phyloP scores from a whole-genome alignment of 768 basidiomycete species.

The Clitopilus hobsonii region DNA sequence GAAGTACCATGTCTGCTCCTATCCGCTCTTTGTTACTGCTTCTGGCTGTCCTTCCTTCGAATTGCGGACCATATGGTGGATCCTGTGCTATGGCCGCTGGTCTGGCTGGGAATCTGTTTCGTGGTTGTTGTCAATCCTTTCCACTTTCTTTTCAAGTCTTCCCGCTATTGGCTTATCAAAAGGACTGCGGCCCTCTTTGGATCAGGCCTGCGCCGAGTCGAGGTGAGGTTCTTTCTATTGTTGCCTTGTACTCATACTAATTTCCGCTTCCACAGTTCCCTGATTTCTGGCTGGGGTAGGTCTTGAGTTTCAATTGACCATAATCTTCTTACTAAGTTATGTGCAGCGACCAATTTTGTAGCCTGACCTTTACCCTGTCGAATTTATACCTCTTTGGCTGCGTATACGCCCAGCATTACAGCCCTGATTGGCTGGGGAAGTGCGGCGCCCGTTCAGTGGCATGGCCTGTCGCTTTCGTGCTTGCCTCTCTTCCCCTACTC shows the following conservation, averaged over 20 bases:
- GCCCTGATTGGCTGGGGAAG: slow-evolving; percentile 37
- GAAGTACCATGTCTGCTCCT: slow-evolving; percentile 77
- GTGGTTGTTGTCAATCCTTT: slow-evolving; percentile 73
- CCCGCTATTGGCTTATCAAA: slow-evolving; percentile 80
- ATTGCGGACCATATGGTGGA: slow-evolving; percentile 49
- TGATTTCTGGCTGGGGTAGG: slow-evolving; percentile 88
- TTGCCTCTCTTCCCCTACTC: slow-evolving; percentile 64
- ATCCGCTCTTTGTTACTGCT: slow-evolving; percentile 67
- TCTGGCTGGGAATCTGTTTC: slow-evolving; percentile 69
- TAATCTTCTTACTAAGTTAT: not conserved
- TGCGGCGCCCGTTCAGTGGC: slow-evolving; percentile 38
- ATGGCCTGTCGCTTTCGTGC: slow-evolving; percentile 61
- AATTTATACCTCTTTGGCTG: slow-evolving; percentile 75
- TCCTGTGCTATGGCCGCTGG: slow-evolving; percentile 74
- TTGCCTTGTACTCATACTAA: slow-evolving; percentile 4
- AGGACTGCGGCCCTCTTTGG: slow-evolving; percentile 57
- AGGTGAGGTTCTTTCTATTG: slow-evolving; percentile 42
- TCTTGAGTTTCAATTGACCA: not conserved
- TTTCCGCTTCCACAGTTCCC: slow-evolving; percentile 45
- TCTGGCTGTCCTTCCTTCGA: slow-evolving; percentile 77
- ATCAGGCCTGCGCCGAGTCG: slow-evolving; percentile 70
- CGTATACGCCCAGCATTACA: slow-evolving; percentile 56
- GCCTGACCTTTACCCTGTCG: slow-evolving; percentile 68
- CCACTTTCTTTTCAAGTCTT: slow-evolving; percentile 54
- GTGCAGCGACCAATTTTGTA: slow-evolving; percentile 76